Percentiles rank a stretch among this genome's conserved stretches.
phyloP scores from a whole-genome alignment of 495 filamentous ascomycete species.

The Chaetomidium leptoderma region DNA sequence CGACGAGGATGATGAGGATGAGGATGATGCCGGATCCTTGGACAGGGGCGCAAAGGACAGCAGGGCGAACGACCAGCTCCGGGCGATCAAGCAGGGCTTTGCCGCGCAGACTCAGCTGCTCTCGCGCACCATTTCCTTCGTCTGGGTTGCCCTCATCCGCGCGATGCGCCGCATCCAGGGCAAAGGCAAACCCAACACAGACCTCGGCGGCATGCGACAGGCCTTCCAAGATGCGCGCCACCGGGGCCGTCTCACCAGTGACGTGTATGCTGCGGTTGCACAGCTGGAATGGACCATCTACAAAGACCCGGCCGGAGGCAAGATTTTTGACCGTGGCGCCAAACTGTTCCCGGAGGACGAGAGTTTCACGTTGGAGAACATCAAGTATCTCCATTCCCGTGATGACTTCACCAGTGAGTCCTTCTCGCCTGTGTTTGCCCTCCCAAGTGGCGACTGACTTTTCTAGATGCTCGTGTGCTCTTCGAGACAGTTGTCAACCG shows the following conservation, averaged over 20 bases:
- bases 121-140: slow-evolving; percentile 75
- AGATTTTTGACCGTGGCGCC: slow-evolving; percentile 91
- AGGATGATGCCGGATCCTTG: slow-evolving; percentile 55
- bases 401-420: slow-evolving; percentile 89
- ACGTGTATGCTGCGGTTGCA: slow-evolving; percentile 88
- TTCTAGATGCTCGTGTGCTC: slow-evolving; percentile 82
- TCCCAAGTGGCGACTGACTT: slow-evolving; percentile 10
- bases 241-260: slow-evolving; percentile 79
- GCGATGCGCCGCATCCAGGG: slow-evolving; percentile 92
- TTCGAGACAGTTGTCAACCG: slow-evolving; percentile 88
- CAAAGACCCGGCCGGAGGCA: slow-evolving; percentile 82
- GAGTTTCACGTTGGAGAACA: slow-evolving; percentile 83
- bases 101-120: slow-evolving; percentile 66
- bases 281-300: slow-evolving; percentile 94
- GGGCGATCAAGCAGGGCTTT: slow-evolving; percentile 65
- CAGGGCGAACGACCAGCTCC: slow-evolving; percentile 59
- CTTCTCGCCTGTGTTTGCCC: not conserved
- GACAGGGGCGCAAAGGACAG: slow-evolving; percentile 53
- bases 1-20: slow-evolving; percentile 59
- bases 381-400: slow-evolving; percentile 86
- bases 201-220: slow-evolving; percentile 70
- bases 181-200: slow-evolving; percentile 64
- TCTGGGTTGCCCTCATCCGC: slow-evolving; percentile 91
- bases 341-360: slow-evolving; percentile 91
- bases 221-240: slow-evolving; percentile 83